These are phyloP conservation scores for Drosera spatulata DNA, from an alignment of 179 eudicot genomes.

Conservation along the genomic window DNA sequence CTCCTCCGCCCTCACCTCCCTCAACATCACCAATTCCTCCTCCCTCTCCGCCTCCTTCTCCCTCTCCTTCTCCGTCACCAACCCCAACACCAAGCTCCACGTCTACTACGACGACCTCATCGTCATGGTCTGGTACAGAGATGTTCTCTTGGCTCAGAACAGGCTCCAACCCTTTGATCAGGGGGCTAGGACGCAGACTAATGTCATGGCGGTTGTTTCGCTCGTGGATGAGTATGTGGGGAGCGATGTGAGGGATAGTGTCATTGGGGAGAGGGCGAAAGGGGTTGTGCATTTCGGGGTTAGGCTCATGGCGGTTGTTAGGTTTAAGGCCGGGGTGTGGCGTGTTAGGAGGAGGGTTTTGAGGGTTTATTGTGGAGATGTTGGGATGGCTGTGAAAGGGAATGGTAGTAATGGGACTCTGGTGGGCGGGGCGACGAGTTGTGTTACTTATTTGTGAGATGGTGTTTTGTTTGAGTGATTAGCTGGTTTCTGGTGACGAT, in stretches of 20 bases:
- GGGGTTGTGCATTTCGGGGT: slow-evolving; percentile 17
- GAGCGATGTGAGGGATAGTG: not conserved
- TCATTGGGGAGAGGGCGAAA: slow-evolving; percentile 5
- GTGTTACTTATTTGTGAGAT: not conserved
- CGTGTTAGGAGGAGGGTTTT: slow-evolving; percentile 5
- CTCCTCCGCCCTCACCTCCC: slow-evolving; percentile 35
- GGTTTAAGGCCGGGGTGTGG: slow-evolving; percentile 27
- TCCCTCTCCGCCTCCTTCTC: not conserved
- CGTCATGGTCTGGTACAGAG: not conserved
- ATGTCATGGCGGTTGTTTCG: slow-evolving; percentile 9
- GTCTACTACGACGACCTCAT: not conserved
- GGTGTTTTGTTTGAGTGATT: not conserved
- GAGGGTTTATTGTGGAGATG: slow-evolving; percentile 19
- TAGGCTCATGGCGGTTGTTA: slow-evolving; percentile 11
- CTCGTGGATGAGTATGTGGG: slow-evolving; percentile 1
- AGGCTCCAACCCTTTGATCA: not conserved
- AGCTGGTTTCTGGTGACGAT: no score
- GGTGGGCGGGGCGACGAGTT: not conserved
- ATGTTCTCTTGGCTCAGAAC: not conserved
- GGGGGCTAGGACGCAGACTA: slow-evolving; percentile 4
- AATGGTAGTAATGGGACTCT: not conserved
- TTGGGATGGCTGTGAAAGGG: not conserved
- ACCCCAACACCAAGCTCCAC: not conserved
- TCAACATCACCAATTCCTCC: slow-evolving; percentile 13
- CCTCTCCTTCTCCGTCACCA: not conserved